These are phyloP conservation scores for Termitomyces sp. DNA, from an alignment of 768 basidiomycete species.

Conservation along the genomic window DNA sequence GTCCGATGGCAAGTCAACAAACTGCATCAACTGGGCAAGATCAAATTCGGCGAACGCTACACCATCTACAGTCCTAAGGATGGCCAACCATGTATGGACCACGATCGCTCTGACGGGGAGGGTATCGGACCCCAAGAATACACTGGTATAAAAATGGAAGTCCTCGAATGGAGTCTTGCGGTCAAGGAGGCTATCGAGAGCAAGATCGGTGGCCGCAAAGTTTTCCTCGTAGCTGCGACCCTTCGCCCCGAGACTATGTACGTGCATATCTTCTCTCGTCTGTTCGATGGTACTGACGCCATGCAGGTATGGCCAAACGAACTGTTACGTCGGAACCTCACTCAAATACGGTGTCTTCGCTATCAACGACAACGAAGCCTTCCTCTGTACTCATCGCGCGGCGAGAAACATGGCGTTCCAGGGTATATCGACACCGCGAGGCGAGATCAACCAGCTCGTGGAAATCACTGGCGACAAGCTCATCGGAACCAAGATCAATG, in stretches of 20 bases:
- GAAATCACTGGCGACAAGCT: slow-evolving; percentile 79
- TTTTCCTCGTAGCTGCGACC: slow-evolving; percentile 94
- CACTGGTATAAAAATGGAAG: slow-evolving; percentile 92
- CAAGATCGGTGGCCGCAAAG: slow-evolving; percentile 74
- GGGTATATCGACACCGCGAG: slow-evolving; percentile 70
- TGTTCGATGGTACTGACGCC: not conserved
- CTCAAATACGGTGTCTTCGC: slow-evolving; percentile 94
- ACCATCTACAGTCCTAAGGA: slow-evolving; percentile 99
- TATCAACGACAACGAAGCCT: slow-evolving; percentile 83
- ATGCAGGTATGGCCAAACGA: slow-evolving; percentile 92
- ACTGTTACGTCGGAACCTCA: slow-evolving; percentile 89
- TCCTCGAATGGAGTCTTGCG: slow-evolving; percentile 74
- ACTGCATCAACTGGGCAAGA: slow-evolving; percentile 79
- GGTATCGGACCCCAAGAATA: slow-evolving; percentile 95
- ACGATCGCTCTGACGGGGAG: slow-evolving; percentile 94
- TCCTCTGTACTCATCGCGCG: slow-evolving; percentile 82
- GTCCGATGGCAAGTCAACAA: slow-evolving; percentile 99
- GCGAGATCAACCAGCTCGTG: slow-evolving; percentile 66
- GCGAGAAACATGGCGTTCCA: slow-evolving; percentile 99
- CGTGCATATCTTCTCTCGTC: slow-evolving; percentile 20
- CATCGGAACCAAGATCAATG: slow-evolving; percentile 86
- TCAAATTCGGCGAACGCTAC: slow-evolving; percentile 98
- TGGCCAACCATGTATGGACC: slow-evolving; percentile 99
- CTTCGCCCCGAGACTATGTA: slow-evolving; percentile 96
- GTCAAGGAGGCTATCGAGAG: slow-evolving; percentile 62